A percentile compares a stretch with the other conserved stretches of the same genome.
These are phyloP conservation scores for Vigna reflexopilosa DNA, from an alignment of 306 rosid species.

Conservation along the genomic window DNA sequence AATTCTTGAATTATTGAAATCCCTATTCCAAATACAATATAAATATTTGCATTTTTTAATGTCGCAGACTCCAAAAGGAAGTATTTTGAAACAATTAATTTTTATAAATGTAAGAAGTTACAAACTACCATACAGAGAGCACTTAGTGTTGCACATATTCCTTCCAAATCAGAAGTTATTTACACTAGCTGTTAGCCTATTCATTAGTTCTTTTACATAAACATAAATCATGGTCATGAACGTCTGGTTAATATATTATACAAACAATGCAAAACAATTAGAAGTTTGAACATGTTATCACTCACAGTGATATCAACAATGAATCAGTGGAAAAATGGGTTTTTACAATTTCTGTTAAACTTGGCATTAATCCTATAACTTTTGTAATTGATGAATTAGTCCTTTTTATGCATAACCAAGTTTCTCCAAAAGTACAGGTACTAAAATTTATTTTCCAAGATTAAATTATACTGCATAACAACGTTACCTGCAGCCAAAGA, in stretches of 20 bases:
- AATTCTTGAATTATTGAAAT: too few relatives aligned
- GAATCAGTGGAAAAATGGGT: neutral
- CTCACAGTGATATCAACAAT: neutral
- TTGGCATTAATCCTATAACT: too few relatives aligned
- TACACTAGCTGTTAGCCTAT: neutral
- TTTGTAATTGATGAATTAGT: too few relatives aligned
- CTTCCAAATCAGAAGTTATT: conserved; percentile 27
- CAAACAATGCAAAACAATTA: neutral
- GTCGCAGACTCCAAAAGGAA: conserved; percentile 1
- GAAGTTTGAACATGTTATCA: conserved; percentile 17
- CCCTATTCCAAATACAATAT: too few relatives aligned
- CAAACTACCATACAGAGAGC: neutral
- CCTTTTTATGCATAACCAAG: too few relatives aligned
- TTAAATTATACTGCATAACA: conserved; percentile 7
- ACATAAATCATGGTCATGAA: conserved; percentile 15
- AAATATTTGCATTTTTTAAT: neutral
- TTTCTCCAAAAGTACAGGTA: too few relatives aligned
- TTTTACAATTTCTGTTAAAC: too few relatives aligned
- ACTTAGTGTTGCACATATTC: neutral
- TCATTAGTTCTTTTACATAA: neutral
- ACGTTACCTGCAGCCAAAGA: conserved; percentile 94
- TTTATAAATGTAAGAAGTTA: conserved; percentile 3
- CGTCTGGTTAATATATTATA: conserved; percentile 8
- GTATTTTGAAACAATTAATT: neutral
- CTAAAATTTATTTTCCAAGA: too few relatives aligned